phyloP scores from a whole-genome alignment of 352 stramenopile species.

The Pythium brassicae region DNA sequence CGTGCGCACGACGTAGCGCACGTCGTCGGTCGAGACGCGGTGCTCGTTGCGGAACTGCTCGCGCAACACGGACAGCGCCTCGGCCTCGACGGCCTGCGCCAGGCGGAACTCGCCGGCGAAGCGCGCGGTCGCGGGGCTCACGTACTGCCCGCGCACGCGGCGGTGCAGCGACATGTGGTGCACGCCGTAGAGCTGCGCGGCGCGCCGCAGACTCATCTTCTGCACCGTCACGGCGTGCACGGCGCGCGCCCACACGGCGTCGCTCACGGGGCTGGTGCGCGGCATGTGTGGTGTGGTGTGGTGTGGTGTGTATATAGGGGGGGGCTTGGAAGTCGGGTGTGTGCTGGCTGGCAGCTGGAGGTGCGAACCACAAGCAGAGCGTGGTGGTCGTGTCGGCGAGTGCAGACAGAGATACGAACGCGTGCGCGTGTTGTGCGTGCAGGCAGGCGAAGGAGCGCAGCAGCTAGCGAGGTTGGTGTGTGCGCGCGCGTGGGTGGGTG shows the following conservation, averaged over 20 bases:
- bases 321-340: too few relatives aligned
- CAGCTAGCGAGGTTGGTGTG: too few relatives aligned
- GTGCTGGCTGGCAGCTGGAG: too few relatives aligned
- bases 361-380: too few relatives aligned
- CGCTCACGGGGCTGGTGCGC: too few relatives aligned
- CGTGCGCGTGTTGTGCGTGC: too few relatives aligned
- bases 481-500: too few relatives aligned
- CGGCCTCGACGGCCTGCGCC: slow-evolving; percentile 29
- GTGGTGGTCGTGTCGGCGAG: too few relatives aligned
- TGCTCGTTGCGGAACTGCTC: slow-evolving; percentile 38
- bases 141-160: slow-evolving; percentile 14
- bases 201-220: slow-evolving; percentile 38
- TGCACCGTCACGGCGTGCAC: slow-evolving; percentile 39
- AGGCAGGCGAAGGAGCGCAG: too few relatives aligned
- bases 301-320: too few relatives aligned
- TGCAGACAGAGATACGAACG: too few relatives aligned
- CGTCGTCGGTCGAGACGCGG: slow-evolving; percentile 45
- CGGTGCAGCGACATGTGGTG: slow-evolving; percentile 37
- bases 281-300: too few relatives aligned
- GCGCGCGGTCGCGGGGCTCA: background rate
- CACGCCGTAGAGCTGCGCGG: slow-evolving; percentile 36
- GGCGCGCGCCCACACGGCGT: slow-evolving; percentile 36
- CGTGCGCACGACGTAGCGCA: slow-evolving; percentile 37
- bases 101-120: slow-evolving; percentile 21
- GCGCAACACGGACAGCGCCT: slow-evolving; percentile 26